Conservation (phyloP, 2,329 filamentous ascomycete genomes). For the Coniochaeta pulveracea region DNA sequence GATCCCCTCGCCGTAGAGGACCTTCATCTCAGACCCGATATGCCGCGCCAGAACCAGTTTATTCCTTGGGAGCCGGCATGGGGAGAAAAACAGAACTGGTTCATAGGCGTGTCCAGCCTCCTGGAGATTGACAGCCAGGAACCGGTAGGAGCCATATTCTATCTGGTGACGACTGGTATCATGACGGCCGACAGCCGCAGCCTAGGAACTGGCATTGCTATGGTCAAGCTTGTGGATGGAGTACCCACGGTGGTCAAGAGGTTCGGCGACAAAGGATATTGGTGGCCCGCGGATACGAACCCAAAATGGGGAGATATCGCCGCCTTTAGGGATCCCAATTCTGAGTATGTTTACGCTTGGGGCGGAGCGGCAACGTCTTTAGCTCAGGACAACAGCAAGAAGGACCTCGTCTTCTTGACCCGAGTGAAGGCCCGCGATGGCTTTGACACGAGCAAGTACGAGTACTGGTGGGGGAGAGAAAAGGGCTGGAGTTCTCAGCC, state of each 20-base stretch:
- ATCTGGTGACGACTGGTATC: conserved; percentile 20
- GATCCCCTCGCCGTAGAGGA: conserved; percentile 23
- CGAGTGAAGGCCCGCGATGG: conserved; percentile 22
- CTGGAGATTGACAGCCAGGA: conserved; percentile 19
- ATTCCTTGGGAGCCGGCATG: conserved; percentile 22
- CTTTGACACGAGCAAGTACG: conserved; percentile 23
- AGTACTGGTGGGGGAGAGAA: conserved; percentile 28
- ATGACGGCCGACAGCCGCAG: conserved; percentile 1
- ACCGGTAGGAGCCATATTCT: conserved; percentile 21
- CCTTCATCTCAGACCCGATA: conserved; percentile 21
- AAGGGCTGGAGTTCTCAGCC: conserved; percentile 22
- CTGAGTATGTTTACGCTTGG: conserved; percentile 24
- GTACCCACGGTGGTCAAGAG: conserved; percentile 23
- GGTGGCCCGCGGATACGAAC: conserved; percentile 20
- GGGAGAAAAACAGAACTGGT: conserved; percentile 22
- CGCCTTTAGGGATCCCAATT: conserved; percentile 23
- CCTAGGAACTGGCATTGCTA: conserved; percentile 17
- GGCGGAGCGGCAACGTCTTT: conserved; percentile 23
- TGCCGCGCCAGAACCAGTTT: conserved; percentile 22
- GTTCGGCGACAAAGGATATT: conserved; percentile 19
- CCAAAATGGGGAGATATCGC: conserved; percentile 26
- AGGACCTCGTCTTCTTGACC: conserved; percentile 22
- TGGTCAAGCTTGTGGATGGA: conserved; percentile 20
- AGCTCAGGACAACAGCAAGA: conserved; percentile 12
- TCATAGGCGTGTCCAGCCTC: conserved; percentile 27